Evolutionary conservation across 306 rosid species (phyloP).

Genomic region (Medicago truncatula): MtrunA17r5.0-ANR NC_053048.1:40772001-40772500

Average conservation of each 20-base stretch:
- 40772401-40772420: background rate
- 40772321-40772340: background rate
- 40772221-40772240: too few species aligned
- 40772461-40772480: too few species aligned
- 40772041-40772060: slow-evolving; percentile 38
- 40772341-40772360: background rate
- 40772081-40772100: background rate
- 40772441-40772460: too few species aligned
- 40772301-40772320: too few species aligned
- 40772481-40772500: too few species aligned
- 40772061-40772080: background rate
- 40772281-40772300: too few species aligned
- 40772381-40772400: background rate
- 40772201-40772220: too few species aligned
- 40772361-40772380: background rate
- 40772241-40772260: too few species aligned
- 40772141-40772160: slow-evolving; percentile 9
- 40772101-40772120: background rate
- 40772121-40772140: background rate
- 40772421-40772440: background rate
- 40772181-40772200: too few species aligned
- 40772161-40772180: slow-evolving; percentile 6
- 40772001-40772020: slow-evolving; percentile 41
- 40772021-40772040: slow-evolving; percentile 44
- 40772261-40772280: too few species aligned